These are phyloP conservation scores for Chaetomium olivaceum DNA, from an alignment of 2,329 filamentous ascomycete genomes.

Conservation along the genomic window DNA sequence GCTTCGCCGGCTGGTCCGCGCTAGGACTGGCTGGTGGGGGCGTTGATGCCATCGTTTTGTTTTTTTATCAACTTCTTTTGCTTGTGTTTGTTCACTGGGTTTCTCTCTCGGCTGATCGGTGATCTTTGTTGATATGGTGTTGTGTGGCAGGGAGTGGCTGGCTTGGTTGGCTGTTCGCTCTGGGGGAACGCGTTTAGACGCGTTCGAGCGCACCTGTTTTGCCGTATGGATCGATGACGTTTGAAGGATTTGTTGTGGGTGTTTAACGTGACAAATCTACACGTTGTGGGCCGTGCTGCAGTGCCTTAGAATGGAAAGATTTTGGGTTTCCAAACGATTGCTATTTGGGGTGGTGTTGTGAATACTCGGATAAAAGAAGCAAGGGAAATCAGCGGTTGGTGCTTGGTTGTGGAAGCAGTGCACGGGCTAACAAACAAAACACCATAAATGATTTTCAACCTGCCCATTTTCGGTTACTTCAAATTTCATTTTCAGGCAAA, in stretches of 20 bases:
- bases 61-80: background rate
- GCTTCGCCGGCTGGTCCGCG: constrained; percentile 25
- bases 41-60: constrained; percentile 29
- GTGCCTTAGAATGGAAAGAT: background rate
- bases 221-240: background rate
- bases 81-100: background rate
- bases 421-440: constrained; percentile 2
- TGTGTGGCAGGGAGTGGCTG: background rate
- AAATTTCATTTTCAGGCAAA: background rate
- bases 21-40: constrained; percentile 20
- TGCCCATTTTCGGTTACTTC: constrained; percentile 9
- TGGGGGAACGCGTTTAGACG: background rate
- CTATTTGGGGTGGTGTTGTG: background rate
- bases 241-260: background rate
- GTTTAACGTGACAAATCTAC: background rate
- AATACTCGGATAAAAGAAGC: background rate
- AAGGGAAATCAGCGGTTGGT: background rate
- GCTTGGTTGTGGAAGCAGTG: background rate
- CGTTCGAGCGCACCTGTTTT: background rate
- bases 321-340: background rate
- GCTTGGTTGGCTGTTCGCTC: background rate
- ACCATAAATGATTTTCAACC: background rate
- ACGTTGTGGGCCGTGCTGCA: background rate
- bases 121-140: background rate
- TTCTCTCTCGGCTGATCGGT: background rate